These are phyloP conservation scores for Rhodamnia argentea DNA, from an alignment of 345 rosid genomes.

Conservation along the genomic window DNA sequence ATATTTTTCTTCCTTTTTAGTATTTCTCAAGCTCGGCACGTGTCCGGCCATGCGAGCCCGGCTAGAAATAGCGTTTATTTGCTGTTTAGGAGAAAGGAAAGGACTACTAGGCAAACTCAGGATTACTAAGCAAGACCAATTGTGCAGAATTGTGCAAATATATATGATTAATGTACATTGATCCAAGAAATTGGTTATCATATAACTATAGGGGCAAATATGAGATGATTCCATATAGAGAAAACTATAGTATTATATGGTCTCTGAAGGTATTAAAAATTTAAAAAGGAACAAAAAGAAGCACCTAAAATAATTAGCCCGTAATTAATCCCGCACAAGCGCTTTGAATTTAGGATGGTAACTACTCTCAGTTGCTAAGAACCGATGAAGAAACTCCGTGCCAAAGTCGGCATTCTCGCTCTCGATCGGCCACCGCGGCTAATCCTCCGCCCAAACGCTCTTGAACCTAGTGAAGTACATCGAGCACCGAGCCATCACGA, in stretches of 20 bases:
- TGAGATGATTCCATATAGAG: not conserved
- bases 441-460: slow-evolving; percentile 11
- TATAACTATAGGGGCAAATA: not conserved
- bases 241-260: not conserved
- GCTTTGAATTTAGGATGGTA: slow-evolving; percentile 7
- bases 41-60: too few relatives aligned
- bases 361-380: slow-evolving; percentile 2
- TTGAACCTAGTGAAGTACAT: too few relatives aligned
- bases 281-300: not conserved
- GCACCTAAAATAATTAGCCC: not conserved
- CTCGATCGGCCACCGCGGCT: slow-evolving; percentile 14
- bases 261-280: not conserved
- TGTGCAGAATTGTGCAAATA: not conserved
- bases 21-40: too few relatives aligned
- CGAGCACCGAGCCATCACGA: too few relatives aligned
- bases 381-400: slow-evolving; percentile 16
- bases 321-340: slow-evolving; percentile 13
- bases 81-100: not conserved
- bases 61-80: too few relatives aligned
- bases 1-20: too few relatives aligned
- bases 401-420: not conserved
- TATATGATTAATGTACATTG: not conserved
- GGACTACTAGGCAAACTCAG: not conserved
- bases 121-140: not conserved
- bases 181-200: not conserved